Evolutionary conservation across 1,284 basidiomycete species (phyloP).

Genomic region (Laetiporus sulphureus): DNA sequence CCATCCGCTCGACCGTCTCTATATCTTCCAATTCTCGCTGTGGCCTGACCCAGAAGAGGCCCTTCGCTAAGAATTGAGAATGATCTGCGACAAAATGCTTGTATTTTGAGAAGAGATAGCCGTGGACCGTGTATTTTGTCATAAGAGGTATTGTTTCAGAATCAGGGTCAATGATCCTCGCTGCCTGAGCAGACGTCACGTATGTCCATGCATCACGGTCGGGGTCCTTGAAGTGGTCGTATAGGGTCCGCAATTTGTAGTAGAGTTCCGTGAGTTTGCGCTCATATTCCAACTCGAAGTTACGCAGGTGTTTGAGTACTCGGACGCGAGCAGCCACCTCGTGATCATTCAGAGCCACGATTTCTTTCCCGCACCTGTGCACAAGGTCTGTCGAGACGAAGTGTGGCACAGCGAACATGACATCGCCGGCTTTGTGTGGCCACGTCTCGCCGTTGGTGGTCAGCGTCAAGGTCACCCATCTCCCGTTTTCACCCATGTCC

Average conservation of each 20-base stretch:
- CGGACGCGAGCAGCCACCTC: conserved; percentile 52
- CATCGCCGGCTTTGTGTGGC: conserved; percentile 38
- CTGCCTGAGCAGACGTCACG: conserved; percentile 44
- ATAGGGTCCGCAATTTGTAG: conserved; percentile 31
- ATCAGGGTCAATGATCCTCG: conserved; percentile 32
- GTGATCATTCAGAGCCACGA: conserved; percentile 19
- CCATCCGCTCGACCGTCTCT: conserved; percentile 47
- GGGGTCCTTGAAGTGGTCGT: conserved; percentile 38
- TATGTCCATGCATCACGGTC: conserved; percentile 45
- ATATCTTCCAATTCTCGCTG: conserved; percentile 52
- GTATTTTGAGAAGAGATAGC: conserved; percentile 61
- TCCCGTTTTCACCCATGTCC: conserved; percentile 21
- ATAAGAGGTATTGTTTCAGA: conserved; percentile 26
- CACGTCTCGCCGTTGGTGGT: conserved; percentile 45
- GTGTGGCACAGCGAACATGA: conserved; percentile 51
- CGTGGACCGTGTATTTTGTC: conserved; percentile 64
- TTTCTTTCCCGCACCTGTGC: conserved; percentile 37
- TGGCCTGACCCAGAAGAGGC: conserved; percentile 69
- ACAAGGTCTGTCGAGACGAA: conserved; percentile 42
- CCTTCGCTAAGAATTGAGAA: conserved; percentile 47
- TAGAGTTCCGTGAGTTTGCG: conserved; percentile 25
- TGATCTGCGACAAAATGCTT: conserved; percentile 60
- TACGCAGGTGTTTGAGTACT: conserved; percentile 46
- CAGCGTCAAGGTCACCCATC: conserved; percentile 35
- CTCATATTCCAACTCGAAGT: conserved; percentile 40